Base-by-base conservation (phyloP, 208 protist genomes). In the Trypanosoma caninum region DNA sequence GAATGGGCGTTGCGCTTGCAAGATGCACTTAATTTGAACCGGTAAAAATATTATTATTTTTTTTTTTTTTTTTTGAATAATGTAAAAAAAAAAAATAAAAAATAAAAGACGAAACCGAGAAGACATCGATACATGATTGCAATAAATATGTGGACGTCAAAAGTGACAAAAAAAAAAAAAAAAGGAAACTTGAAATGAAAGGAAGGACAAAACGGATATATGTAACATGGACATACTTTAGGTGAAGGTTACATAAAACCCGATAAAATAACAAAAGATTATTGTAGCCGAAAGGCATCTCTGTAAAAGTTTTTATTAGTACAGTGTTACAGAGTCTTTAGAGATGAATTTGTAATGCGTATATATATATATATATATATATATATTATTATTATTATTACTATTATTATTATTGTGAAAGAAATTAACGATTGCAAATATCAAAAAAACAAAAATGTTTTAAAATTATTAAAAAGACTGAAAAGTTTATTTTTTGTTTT, bases 1-100 rank as follows among this genome's bases (percentile, higher is more conserved):
- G 76, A 74, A 55, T 53, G 54, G 25, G 80, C 88, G 30, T 84
- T 73, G 3, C 20, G 53, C 1, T 38, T 94, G 18, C 87, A 94
- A 54, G 87, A 94, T 60, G 33, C 37, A 16, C 65, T 93, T 6
- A 65, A 82, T 22, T 62, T 78, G 25, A 69, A 61, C 9, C 13
- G 13, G 9, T 16, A 5, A 23, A 30, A 50, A 11, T 13, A 30
- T n/a, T 23, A 22, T 14, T 27, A 8, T 16, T 30, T 23, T 30
- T 50, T 16, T 13, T 23, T 1, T 47, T 28, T 47, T 28, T 22
- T 13, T 47, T 50, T 50, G 4, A 30, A 11, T 13, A 31, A 14
- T 18, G 45, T 27, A 16, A 13, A 48, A 20, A 30, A 31, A 30
- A 27, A 50, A 3, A 27, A 27, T 9, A 22, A 46, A 2, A 46